Evolutionary conservation across 495 filamentous ascomycete species (phyloP).

Genomic region (Aspergillus sclerotiicarbonarius): DNA sequence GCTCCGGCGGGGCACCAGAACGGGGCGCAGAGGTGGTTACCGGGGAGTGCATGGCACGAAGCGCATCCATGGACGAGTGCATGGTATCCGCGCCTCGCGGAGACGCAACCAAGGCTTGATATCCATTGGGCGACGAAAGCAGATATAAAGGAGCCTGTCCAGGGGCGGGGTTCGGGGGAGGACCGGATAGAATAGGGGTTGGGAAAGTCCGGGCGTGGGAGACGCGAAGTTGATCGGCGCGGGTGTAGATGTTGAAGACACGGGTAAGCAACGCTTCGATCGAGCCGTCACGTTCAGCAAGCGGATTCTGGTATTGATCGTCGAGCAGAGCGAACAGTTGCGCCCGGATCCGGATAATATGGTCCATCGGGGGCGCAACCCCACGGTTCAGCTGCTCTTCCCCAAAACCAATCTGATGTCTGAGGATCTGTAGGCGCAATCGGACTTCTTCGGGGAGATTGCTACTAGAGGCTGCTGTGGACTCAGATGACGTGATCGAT

Average conservation of each 20-base stretch:
- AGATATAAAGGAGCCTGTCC: constrained; percentile 50
- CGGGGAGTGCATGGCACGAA: constrained; percentile 11
- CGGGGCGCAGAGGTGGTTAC: background rate
- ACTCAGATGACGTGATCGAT: background rate
- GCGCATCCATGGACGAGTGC: constrained; percentile 32
- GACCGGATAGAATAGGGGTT: constrained; percentile 1
- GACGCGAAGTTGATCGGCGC: constrained; percentile 29
- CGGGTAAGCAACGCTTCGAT: constrained; percentile 29
- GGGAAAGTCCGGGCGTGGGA: constrained; percentile 16
- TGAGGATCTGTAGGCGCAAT: constrained; percentile 24
- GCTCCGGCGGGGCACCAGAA: constrained; percentile 5
- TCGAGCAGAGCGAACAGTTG: constrained; percentile 34
- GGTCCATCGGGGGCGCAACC: constrained; percentile 29
- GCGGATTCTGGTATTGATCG: constrained; percentile 23
- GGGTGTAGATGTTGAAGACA: constrained; percentile 28
- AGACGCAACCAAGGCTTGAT: constrained; percentile 55
- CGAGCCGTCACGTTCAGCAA: constrained; percentile 19
- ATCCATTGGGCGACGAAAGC: constrained; percentile 58
- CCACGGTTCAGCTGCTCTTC: constrained; percentile 43
- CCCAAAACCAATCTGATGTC: constrained; percentile 31
- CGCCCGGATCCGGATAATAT: constrained; percentile 33
- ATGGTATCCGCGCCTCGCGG: constrained; percentile 43
- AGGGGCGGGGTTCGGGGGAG: background rate
- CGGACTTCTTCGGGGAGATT: constrained; percentile 19
- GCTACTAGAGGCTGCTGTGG: background rate